Evolutionary conservation across 257 asterid species (phyloP).

Genomic region (Lithospermum erythrorhizon): DNA sequence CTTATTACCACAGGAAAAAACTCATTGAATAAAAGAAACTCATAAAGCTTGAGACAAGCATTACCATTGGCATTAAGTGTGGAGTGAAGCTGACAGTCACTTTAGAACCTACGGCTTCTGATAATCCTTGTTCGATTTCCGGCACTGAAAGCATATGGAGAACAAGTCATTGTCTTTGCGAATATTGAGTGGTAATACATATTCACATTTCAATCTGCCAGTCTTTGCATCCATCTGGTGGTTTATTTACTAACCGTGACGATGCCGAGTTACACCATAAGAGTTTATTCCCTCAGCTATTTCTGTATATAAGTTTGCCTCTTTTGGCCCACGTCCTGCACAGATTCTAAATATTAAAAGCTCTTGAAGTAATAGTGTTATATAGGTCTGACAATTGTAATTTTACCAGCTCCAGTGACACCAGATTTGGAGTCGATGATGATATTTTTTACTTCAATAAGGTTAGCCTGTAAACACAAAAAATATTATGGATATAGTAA

Average conservation of each 20-base stretch:
- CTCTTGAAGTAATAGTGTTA: neutral
- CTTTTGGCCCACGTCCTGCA: constrained; percentile 93
- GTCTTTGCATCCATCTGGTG: neutral
- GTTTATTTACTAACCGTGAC: constrained; percentile 60
- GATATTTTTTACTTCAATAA: constrained; percentile 62
- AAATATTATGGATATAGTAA: neutral
- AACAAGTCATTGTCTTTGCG: neutral
- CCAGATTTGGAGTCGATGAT: constrained; percentile 94
- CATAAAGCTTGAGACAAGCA: constrained; percentile 6
- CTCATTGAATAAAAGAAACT: neutral
- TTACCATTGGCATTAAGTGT: constrained; percentile 95
- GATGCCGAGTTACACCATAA: constrained; percentile 77
- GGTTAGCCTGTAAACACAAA: constrained; percentile 59
- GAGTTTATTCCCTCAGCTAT: constrained; percentile 93
- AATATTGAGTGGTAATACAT: neutral
- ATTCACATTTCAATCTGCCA: neutral
- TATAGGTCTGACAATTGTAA: constrained; percentile 8
- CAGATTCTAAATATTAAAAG: constrained; percentile 13
- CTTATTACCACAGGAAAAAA: neutral
- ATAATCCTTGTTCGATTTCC: constrained; percentile 95
- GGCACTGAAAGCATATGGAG: constrained; percentile 45
- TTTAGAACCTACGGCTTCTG: constrained; percentile 62
- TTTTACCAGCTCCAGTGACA: constrained; percentile 91
- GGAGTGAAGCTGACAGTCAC: constrained; percentile 99
- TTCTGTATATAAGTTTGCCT: constrained; percentile 90